Percentiles rank a stretch among this genome's conserved stretches.
Evolutionary conservation across 306 rosid species (phyloP).

Genomic region (Cyamopsis tetragonoloba): DNA sequence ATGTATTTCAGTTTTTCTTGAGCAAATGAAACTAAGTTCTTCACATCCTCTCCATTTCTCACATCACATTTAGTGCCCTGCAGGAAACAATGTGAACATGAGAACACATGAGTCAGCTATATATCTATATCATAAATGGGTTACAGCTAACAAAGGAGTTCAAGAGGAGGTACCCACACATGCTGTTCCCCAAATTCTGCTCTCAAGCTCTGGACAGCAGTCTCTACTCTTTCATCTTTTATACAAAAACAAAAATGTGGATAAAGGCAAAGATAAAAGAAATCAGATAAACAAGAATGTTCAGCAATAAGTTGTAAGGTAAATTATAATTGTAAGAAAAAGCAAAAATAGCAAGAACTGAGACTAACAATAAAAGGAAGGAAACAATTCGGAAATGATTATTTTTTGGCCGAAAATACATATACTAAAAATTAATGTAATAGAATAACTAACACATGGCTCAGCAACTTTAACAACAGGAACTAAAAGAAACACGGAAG

Average conservation of each 20-base stretch:
- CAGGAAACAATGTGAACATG: constrained; percentile 23
- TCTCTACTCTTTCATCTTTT: constrained; percentile 66
- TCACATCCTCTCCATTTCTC: constrained; percentile 76
- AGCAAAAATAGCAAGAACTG: background rate
- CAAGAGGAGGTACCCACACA: constrained; percentile 88
- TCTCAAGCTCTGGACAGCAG: constrained; percentile 52
- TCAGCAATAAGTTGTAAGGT: background rate
- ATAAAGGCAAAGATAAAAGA: background rate
- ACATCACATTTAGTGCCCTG: constrained; percentile 92
- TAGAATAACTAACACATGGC: background rate
- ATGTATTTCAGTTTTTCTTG: constrained; percentile 66
- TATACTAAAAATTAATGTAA: background rate
- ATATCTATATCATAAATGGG: background rate
- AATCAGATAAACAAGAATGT: constrained; percentile 11
- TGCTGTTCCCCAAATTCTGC: constrained; percentile 84
- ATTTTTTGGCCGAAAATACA: constrained; percentile 7
- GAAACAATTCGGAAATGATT: background rate
- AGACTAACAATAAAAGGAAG: background rate
- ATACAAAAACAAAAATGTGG: constrained; percentile 18
- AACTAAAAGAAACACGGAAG: background rate
- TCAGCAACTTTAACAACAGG: background rate
- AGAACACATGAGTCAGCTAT: constrained; percentile 18
- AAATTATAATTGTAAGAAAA: constrained; percentile 1
- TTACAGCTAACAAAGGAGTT: constrained; percentile 31
- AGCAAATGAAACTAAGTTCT: constrained; percentile 69